phyloP scores from a whole-genome alignment of 371 early-diverging fungal species.

The Syncephalis fuscata region DNA sequence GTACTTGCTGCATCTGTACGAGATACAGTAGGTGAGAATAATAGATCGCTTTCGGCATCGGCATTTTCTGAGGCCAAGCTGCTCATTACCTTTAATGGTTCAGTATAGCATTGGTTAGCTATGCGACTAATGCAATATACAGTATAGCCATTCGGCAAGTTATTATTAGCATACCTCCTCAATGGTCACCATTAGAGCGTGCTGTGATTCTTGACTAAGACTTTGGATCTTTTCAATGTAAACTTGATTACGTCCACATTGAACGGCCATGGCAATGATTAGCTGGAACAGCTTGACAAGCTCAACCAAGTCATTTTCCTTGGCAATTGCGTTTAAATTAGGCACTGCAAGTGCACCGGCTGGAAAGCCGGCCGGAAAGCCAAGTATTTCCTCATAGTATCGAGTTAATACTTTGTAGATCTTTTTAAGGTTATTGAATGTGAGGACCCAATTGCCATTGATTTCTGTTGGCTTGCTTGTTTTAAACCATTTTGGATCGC shows the following conservation, averaged over 20 bases:
- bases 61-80: constrained; percentile 11
- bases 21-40: neutral
- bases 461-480: constrained; percentile 48
- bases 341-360: constrained; percentile 18
- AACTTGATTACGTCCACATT: constrained; percentile 51
- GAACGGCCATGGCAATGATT: constrained; percentile 69
- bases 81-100: constrained; percentile 6
- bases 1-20: neutral
- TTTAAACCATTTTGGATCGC: constrained; percentile 83
- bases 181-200: constrained; percentile 71
- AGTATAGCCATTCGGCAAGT: too few relatives aligned
- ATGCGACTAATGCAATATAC: neutral
- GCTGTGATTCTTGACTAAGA: constrained; percentile 48
- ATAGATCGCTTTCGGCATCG: constrained; percentile 6
- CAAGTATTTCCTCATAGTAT: constrained; percentile 75
- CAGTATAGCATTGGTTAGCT: too few relatives aligned
- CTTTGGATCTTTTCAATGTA: constrained; percentile 70
- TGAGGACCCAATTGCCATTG: constrained; percentile 85
- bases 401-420: constrained; percentile 61
- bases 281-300: constrained; percentile 62
- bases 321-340: constrained; percentile 66
- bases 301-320: constrained; percentile 50
- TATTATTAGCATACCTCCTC: constrained; percentile 29
- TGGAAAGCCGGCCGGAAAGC: constrained; percentile 26
- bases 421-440: constrained; percentile 78